A percentile compares a stretch with the other conserved stretches of the same genome.
These are phyloP conservation scores for Rosa chinensis DNA, from an alignment of 306 rosid species.

Conservation along the genomic window DNA sequence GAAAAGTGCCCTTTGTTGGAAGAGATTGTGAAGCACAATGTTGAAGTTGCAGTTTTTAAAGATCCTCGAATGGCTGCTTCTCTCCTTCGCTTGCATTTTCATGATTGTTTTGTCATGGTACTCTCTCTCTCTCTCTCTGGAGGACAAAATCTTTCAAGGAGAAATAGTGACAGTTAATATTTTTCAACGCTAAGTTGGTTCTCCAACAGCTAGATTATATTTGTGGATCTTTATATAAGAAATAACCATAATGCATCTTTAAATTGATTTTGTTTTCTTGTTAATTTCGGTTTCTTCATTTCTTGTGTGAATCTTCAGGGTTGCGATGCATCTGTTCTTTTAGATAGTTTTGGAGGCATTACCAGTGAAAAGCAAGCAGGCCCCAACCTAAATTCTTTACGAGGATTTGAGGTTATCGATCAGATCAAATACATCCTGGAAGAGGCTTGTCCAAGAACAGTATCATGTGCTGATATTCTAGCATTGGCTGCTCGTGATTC, in stretches of 20 bases:
- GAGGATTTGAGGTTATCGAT: slow-evolving; percentile 76
- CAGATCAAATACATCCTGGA: slow-evolving; percentile 63
- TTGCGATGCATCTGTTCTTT: slow-evolving; percentile 87
- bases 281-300: neutral
- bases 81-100: slow-evolving; percentile 86
- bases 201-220: neutral
- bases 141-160: too few relatives aligned
- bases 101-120: slow-evolving; percentile 90
- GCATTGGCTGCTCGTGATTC: slow-evolving; percentile 89
- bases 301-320: slow-evolving; percentile 46
- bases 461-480: slow-evolving; percentile 88
- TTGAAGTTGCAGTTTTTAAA: slow-evolving; percentile 52
- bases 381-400: slow-evolving; percentile 68
- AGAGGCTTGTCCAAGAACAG: slow-evolving; percentile 68
- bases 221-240: neutral
- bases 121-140: too few relatives aligned
- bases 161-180: neutral
- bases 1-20: slow-evolving; percentile 71
- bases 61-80: slow-evolving; percentile 91
- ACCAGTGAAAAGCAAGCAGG: slow-evolving; percentile 76
- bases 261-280: neutral
- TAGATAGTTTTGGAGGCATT: slow-evolving; percentile 60
- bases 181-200: neutral
- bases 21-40: slow-evolving; percentile 60
- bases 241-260: neutral